These are phyloP conservation scores for Geum urbanum DNA, from an alignment of 306 rosid species.

Conservation along the genomic window DNA sequence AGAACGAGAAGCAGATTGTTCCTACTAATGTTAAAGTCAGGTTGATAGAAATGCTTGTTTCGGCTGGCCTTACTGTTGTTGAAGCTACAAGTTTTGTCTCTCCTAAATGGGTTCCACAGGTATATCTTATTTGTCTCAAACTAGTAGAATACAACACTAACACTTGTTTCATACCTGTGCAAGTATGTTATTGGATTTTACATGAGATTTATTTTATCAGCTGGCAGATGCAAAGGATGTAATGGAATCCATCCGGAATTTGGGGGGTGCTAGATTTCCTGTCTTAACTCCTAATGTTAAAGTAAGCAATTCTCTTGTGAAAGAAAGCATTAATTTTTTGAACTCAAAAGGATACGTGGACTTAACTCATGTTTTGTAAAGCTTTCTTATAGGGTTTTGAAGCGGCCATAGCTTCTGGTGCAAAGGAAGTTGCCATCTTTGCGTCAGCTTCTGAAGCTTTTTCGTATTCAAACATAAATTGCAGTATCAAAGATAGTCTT, in stretches of 20 bases:
- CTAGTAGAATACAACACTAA: too few species aligned
- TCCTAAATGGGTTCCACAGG: constrained; percentile 78
- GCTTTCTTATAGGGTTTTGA: constrained; percentile 43
- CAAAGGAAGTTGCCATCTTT: constrained; percentile 80
- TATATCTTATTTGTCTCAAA: too few species aligned
- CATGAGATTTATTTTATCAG: constrained; percentile 31
- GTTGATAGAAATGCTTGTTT: constrained; percentile 67
- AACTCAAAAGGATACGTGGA: too few species aligned
- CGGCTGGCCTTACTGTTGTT: constrained; percentile 70
- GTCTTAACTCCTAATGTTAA: constrained; percentile 84
- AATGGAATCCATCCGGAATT: constrained; percentile 56
- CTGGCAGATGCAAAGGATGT: constrained; percentile 85
- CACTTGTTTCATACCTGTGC: too few species aligned
- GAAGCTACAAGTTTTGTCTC: constrained; percentile 98
- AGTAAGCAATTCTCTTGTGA: neutral
- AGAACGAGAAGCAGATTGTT: constrained; percentile 77
- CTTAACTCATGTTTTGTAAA: too few species aligned
- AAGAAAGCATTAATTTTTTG: too few species aligned
- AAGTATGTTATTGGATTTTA: too few species aligned
- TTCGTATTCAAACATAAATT: constrained; percentile 83
- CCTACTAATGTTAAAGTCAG: constrained; percentile 67
- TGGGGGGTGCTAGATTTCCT: constrained; percentile 66
- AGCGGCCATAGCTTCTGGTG: constrained; percentile 86
- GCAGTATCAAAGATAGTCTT: constrained; percentile 83
- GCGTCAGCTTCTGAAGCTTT: constrained; percentile 93